These are phyloP conservation scores for Dothideomycetes sp. DNA, from an alignment of 2,329 filamentous ascomycete genomes.

Conservation along the genomic window DNA sequence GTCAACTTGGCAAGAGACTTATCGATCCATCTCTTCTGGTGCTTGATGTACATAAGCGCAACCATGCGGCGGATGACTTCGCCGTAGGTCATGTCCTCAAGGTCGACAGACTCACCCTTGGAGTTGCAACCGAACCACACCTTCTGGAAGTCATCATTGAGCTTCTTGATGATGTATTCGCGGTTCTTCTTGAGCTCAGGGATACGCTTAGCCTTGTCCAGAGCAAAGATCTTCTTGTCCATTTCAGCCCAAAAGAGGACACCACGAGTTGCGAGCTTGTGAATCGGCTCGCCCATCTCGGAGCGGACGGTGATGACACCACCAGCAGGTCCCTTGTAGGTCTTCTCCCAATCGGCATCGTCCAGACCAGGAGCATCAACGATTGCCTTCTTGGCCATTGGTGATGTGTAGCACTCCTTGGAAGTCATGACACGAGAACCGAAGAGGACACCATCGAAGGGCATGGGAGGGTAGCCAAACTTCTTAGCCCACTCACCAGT, in stretches of 20 bases:
- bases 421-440: conserved; percentile 92
- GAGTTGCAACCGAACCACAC: conserved; percentile 90
- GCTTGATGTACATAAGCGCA: conserved; percentile 82
- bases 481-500: conserved; percentile 80
- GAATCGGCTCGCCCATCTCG: conserved; percentile 98
- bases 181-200: conserved; percentile 80
- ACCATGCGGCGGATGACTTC: conserved; percentile 82
- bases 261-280: conserved; percentile 95
- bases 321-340: conserved; percentile 81
- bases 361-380: conserved; percentile 73
- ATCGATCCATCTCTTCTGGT: conserved; percentile 87
- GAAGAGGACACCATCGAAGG: conserved; percentile 83
- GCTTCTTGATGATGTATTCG: conserved; percentile 85
- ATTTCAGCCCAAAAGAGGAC: conserved; percentile 97
- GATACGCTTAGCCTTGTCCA: conserved; percentile 89
- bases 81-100: conserved; percentile 92
- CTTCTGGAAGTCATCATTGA: conserved; percentile 94
- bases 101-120: conserved; percentile 67
- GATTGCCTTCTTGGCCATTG: conserved; percentile 80
- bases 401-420: conserved; percentile 82
- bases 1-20: conserved; percentile 70
- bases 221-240: conserved; percentile 94
- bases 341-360: conserved; percentile 80
- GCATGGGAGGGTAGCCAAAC: conserved; percentile 85
- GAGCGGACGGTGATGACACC: conserved; percentile 94